Evolutionary conservation across 305 asterid genomes (phyloP).

Genomic region (Striga hermonthica): DNA sequence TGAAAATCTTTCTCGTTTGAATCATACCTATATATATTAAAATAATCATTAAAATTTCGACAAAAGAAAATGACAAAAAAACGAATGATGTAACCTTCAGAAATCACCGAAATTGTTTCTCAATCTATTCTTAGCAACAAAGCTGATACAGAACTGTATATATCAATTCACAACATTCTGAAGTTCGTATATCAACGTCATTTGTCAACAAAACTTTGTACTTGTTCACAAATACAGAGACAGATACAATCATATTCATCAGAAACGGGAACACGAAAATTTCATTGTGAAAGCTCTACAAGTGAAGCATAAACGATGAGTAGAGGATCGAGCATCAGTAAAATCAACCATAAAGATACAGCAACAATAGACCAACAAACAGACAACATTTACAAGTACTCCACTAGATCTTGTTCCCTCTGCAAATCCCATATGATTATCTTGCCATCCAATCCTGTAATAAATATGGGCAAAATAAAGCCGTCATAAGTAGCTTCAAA

Average conservation of each 20-base stretch:
- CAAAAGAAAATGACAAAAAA: too few relatives aligned
- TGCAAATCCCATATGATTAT: constrained; percentile 81
- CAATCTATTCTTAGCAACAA: background rate
- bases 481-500: background rate
- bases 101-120: background rate
- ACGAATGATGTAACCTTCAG: too few relatives aligned
- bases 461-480: constrained; percentile 1
- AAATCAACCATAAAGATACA: constrained; percentile 8
- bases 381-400: constrained; percentile 37
- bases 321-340: background rate
- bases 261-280: background rate
- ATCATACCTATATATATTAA: too few relatives aligned
- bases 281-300: constrained; percentile 14
- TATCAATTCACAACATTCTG: background rate
- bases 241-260: background rate
- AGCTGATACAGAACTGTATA: background rate
- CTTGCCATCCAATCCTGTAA: constrained; percentile 83
- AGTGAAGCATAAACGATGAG: constrained; percentile 12
- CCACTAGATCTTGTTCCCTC: constrained; percentile 59
- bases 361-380: background rate
- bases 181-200: background rate
- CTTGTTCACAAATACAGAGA: background rate
- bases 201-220: background rate
- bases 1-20: too few relatives aligned
- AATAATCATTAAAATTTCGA: too few relatives aligned